A percentile compares a stretch with the other conserved stretches of the same genome.
Evolutionary conservation across 2,329 filamentous ascomycete genomes (phyloP).

Genomic region (Sordariomycetes sp.): DNA sequence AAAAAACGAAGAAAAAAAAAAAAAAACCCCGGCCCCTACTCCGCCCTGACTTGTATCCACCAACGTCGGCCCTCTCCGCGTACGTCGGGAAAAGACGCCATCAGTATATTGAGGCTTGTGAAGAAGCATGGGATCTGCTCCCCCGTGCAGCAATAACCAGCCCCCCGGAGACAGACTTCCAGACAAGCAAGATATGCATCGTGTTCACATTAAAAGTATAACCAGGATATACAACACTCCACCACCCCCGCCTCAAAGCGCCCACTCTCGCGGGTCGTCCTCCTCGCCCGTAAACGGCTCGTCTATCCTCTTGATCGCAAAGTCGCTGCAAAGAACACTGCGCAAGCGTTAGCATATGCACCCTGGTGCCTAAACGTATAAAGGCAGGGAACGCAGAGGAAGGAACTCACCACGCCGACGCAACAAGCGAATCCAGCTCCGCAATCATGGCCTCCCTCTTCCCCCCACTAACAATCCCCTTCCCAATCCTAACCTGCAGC

Average conservation of each 20-base stretch:
- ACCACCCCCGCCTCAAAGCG: conserved; percentile 29
- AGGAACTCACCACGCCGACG: conserved; percentile 62
- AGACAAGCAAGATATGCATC: background rate
- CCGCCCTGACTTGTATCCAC: too few species aligned
- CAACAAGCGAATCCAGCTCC: conserved; percentile 86
- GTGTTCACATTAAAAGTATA: conserved; percentile 4
- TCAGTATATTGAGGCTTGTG: too few species aligned
- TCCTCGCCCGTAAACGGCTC: conserved; percentile 71
- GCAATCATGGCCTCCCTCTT: conserved; percentile 72
- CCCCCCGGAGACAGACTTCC: too few species aligned
- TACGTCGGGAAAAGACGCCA: too few species aligned
- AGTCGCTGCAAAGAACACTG: conserved; percentile 86
- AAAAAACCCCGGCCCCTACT: too few species aligned
- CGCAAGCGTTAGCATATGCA: conserved; percentile 10
- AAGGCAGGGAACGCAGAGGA: background rate
- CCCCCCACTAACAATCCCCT: conserved; percentile 54
- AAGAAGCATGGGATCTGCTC: too few species aligned
- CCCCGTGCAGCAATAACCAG: too few species aligned
- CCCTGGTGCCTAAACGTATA: background rate
- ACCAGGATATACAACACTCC: background rate
- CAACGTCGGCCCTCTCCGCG: too few species aligned
- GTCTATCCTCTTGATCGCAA: conserved; percentile 88
- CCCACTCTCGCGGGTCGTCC: conserved; percentile 75
- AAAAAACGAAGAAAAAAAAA: too few species aligned
- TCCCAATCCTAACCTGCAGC: conserved; percentile 70